Evolutionary conservation across 1,284 basidiomycete species (phyloP).

Genomic region (Trichosporon coremiiforme): DNA sequence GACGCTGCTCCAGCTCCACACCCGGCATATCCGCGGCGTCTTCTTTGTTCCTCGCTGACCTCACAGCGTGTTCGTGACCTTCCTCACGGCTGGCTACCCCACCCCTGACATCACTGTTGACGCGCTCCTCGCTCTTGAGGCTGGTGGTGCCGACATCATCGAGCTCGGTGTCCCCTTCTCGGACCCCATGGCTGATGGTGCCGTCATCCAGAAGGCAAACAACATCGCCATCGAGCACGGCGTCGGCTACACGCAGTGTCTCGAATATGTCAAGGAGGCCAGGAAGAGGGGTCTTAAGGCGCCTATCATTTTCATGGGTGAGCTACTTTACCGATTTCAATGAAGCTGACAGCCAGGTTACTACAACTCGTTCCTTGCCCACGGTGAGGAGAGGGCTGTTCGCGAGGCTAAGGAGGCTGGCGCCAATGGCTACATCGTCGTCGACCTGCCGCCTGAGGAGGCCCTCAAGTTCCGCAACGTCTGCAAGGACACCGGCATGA

Average conservation of each 20-base stretch:
- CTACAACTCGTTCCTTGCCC: conserved; percentile 93
- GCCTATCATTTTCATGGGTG: conserved; percentile 93
- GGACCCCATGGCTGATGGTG: conserved; percentile 94
- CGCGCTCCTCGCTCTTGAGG: conserved; percentile 85
- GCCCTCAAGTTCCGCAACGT: conserved; percentile 85
- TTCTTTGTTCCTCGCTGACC: background rate
- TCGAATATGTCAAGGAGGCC: conserved; percentile 77
- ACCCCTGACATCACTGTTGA: conserved; percentile 76
- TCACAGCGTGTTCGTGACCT: conserved; percentile 76
- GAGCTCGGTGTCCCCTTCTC: conserved; percentile 96
- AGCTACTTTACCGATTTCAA: conserved; percentile 37
- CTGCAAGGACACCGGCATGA: conserved; percentile 78
- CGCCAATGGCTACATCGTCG: conserved; percentile 96
- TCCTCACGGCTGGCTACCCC: conserved; percentile 90
- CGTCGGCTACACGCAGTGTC: conserved; percentile 73
- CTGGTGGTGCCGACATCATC: conserved; percentile 91
- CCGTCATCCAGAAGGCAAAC: conserved; percentile 88
- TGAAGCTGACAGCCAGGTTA: conserved; percentile 66
- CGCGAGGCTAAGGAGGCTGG: conserved; percentile 83
- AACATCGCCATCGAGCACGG: conserved; percentile 83
- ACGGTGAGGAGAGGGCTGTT: conserved; percentile 92
- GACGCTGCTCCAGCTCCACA: background rate
- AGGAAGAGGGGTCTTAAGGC: conserved; percentile 76
- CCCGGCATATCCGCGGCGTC: background rate
- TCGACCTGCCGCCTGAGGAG: conserved; percentile 97